These are phyloP conservation scores for Rheum nobile DNA, from an alignment of 148 eudicot species.

Conservation along the genomic window DNA sequence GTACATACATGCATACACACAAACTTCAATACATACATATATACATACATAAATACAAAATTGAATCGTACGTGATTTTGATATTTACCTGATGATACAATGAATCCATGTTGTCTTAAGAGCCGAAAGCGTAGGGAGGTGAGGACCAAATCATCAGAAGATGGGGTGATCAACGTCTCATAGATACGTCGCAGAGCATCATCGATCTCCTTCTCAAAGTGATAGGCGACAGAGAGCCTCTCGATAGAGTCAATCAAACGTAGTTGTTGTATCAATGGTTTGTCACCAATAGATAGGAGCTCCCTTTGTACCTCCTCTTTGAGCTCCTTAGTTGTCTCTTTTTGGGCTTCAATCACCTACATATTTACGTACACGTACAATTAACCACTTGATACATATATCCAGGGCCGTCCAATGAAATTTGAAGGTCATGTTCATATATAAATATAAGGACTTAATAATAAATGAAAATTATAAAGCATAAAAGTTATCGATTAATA, in stretches of 20 bases:
- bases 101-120: slow-evolving; percentile 17
- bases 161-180: background rate
- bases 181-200: background rate
- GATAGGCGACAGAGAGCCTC: background rate
- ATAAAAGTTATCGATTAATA: no score
- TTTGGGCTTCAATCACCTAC: background rate
- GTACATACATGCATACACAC: slow-evolving; percentile 4
- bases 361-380: background rate
- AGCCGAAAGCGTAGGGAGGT: slow-evolving; percentile 30
- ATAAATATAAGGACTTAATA: no score
- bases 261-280: background rate
- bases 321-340: background rate
- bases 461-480: no score
- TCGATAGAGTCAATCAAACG: background rate
- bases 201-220: background rate
- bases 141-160: slow-evolving; percentile 13
- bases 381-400: no score
- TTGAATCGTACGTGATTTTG: no score
- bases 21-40: background rate
- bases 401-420: no score
- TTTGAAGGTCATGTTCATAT: no score
- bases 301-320: background rate
- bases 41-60: background rate
- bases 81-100: slow-evolving; percentile 13
- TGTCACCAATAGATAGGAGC: background rate